phyloP scores from a whole-genome alignment of 768 basidiomycete species.

The Mycena polygramma region DNA sequence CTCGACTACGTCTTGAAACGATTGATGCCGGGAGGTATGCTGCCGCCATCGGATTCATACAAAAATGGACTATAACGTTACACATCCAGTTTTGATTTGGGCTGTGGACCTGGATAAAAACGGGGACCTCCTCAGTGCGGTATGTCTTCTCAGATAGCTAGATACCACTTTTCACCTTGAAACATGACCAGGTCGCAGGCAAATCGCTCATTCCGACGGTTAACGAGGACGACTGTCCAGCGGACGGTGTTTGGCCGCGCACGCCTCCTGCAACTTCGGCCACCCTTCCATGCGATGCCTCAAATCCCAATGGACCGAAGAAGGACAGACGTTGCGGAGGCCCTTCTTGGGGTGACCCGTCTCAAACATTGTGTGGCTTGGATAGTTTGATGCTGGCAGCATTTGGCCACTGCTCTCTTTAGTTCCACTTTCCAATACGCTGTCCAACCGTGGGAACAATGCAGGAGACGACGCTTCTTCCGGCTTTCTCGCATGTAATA shows the following conservation, averaged over 20 bases:
- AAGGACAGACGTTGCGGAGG: constrained; percentile 22
- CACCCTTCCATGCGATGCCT: constrained; percentile 14
- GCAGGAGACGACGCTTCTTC: too few species aligned
- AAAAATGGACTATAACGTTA: neutral
- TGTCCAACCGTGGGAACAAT: too few species aligned
- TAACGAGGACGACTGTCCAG: constrained; percentile 22
- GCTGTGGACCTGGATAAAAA: constrained; percentile 26
- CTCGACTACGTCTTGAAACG: constrained; percentile 24
- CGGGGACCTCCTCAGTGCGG: constrained; percentile 22
- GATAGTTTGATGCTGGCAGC: constrained; percentile 22
- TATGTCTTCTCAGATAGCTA: constrained; percentile 1
- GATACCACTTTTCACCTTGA: neutral
- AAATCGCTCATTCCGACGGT: constrained; percentile 17
- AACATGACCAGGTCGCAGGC: constrained; percentile 17
- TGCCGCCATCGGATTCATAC: neutral
- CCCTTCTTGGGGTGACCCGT: constrained; percentile 18
- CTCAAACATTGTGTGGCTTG: constrained; percentile 16
- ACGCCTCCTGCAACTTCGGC: constrained; percentile 17
- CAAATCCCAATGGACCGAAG: constrained; percentile 16
- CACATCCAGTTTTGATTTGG: constrained; percentile 18
- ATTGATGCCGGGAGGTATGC: constrained; percentile 21
- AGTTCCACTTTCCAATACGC: neutral
- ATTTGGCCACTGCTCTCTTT: constrained; percentile 21
- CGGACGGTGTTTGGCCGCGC: constrained; percentile 24
- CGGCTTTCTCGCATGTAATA: too few species aligned